Evolutionary conservation across 139 green algal species (phyloP), one percentile per base, ranked within the genome.

Genomic region (Haematococcus sp.): DNA sequence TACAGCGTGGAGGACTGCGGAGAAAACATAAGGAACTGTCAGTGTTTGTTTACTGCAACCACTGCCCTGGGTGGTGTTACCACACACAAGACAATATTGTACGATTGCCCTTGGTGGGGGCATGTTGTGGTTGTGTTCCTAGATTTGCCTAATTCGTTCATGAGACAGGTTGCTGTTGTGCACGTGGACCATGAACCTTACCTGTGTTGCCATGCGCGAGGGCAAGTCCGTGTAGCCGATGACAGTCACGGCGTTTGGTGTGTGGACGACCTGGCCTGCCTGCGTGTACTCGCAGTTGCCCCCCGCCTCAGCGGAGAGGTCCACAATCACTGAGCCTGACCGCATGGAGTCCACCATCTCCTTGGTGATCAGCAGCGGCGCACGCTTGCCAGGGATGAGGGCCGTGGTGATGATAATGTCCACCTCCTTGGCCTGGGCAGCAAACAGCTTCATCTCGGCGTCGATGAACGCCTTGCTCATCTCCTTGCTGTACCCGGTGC

Each of bases 181-280:
- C 15, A n/a, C n/a, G n/a, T n/a, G n/a, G 33, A 27, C 46, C 22
- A 78, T 28, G 4, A 20, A 17, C 17, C 40, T 59, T 31, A 70
- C 70, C 85, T 97, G 89, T n/a, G 84, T 83, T 20, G 93, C 77
- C 73, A 98, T 85, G 51, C 91, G 85, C 68, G 70, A 86, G 55
- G 93, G 92, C 76, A 98, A 77, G 71, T 97, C 89, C 27, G 90
- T 96, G 85, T 93, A 96, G 32, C 93, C 93, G 4, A 98, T 78
- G 68, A 91, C 89, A 0, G 76, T 94, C 27, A 96, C 90, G 22
- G 78, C 83, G 71, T 91, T 82, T 40, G 59, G 33, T 9, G 63
- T 56, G 63, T 27, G 11, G 15, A 70, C 9, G 9, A 32, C 23
- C 63, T 70, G 11, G 34, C 22, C 34, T 3, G 68, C 11, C 52